A percentile compares a stretch with the other conserved stretches of the same genome.
Evolutionary conservation across 2,329 filamentous ascomycete species (phyloP).

Genomic region (Fusarium napiforme): DNA sequence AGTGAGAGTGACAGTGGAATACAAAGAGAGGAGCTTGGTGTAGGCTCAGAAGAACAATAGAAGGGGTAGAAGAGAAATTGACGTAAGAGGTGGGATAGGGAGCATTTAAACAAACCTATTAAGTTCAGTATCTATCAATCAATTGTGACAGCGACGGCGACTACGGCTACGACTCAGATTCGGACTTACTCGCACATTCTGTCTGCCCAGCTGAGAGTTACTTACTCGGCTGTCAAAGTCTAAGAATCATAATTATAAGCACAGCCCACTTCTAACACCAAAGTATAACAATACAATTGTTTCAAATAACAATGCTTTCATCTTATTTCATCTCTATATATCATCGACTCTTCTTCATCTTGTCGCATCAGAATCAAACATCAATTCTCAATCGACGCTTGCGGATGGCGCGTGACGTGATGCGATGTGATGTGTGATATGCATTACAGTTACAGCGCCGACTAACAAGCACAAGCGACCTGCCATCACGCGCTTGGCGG

Average conservation of each 20-base stretch:
- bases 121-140: not conserved
- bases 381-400: constrained; percentile 17
- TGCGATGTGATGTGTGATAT: constrained; percentile 19
- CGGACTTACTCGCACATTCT: constrained; percentile 8
- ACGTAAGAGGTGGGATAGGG: constrained; percentile 8
- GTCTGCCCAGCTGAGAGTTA: not conserved
- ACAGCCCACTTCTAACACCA: too few species aligned
- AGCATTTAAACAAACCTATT: constrained; percentile 21
- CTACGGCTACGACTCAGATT: constrained; percentile 27
- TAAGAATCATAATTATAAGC: too few species aligned
- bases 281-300: not conserved
- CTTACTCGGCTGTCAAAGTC: too few species aligned
- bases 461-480: constrained; percentile 2
- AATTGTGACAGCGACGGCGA: not conserved
- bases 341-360: not conserved
- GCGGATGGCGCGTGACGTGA: constrained; percentile 30
- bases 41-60: not conserved
- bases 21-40: not conserved
- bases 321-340: not conserved
- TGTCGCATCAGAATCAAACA: not conserved
- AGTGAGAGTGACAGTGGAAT: not conserved
- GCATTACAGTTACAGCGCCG: not conserved
- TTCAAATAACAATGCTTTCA: not conserved
- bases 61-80: not conserved
- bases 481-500: constrained; percentile 2